Percentiles rank a stretch among this genome's conserved stretches.
These are phyloP conservation scores for Nicotiana tomentosiformis DNA, from an alignment of 257 asterid species.

Conservation along the genomic window DNA sequence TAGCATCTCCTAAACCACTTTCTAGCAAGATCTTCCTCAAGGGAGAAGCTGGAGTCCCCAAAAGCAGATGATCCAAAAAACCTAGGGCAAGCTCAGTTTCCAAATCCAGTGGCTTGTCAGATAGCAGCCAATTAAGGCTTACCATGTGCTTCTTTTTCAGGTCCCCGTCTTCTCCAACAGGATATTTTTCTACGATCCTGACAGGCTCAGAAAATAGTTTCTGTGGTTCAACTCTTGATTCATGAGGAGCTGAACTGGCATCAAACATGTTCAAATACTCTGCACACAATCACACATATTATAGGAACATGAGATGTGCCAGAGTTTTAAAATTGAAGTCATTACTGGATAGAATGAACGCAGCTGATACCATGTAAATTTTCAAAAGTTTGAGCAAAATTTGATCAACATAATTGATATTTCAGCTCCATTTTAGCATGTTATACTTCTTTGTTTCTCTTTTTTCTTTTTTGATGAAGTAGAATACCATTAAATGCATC, in stretches of 20 bases:
- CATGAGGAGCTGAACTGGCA: constrained; percentile 77
- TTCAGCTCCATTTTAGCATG: background rate
- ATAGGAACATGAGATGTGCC: constrained; percentile 3
- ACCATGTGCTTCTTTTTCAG: constrained; percentile 94
- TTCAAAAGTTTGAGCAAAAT: background rate
- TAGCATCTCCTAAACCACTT: constrained; percentile 94
- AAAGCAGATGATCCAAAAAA: constrained; percentile 78
- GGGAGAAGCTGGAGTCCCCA: constrained; percentile 99
- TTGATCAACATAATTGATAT: background rate
- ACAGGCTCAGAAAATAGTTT: constrained; percentile 73
- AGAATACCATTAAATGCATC: no score
- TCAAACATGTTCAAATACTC: constrained; percentile 89
- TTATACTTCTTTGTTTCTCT: background rate
- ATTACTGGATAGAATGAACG: background rate
- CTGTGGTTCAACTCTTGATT: constrained; percentile 68
- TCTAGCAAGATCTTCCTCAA: constrained; percentile 86
- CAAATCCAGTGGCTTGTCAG: constrained; percentile 82
- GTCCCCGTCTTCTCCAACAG: constrained; percentile 85
- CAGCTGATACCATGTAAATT: background rate
- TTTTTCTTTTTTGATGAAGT: no score
- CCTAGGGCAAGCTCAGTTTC: constrained; percentile 93
- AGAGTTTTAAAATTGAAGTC: background rate
- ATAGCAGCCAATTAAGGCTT: constrained; percentile 91
- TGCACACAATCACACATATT: constrained; percentile 25
- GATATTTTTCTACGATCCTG: constrained; percentile 82